A percentile compares a stretch with the other conserved stretches of the same genome.
phyloP scores from a whole-genome alignment of 1,139 yeast genomes.

The Yamadazyma diospyri region DNA sequence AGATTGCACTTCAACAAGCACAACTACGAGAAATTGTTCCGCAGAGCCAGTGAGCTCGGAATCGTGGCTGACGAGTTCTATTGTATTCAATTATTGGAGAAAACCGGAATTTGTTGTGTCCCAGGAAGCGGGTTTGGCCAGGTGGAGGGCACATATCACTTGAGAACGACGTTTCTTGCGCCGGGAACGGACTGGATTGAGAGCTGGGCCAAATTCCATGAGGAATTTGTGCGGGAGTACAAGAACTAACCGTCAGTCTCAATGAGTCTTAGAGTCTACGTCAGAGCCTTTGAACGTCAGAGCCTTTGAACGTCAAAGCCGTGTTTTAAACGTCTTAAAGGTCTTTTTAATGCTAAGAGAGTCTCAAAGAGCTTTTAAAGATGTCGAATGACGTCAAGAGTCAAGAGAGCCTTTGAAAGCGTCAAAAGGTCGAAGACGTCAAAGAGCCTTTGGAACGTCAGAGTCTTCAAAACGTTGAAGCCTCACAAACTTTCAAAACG shows the following conservation, averaged over 20 bases:
- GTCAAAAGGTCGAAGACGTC: no score
- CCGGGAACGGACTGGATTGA: constrained; percentile 90
- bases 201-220: constrained; percentile 74
- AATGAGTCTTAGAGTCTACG: no score
- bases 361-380: no score
- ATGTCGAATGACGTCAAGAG: no score
- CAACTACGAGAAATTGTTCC: constrained; percentile 49
- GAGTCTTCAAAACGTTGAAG: no score
- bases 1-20: constrained; percentile 55
- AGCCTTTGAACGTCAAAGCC: no score
- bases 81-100: constrained; percentile 75
- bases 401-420: no score
- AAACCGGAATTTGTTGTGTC: constrained; percentile 95
- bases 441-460: no score
- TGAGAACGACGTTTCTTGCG: constrained; percentile 93
- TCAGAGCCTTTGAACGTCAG: no score
- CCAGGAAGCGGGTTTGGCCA: constrained; percentile 99
- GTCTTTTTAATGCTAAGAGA: no score
- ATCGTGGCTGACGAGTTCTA: constrained; percentile 80
- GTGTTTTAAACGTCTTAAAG: no score
- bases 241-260: constrained; percentile 10
- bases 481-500: no score
- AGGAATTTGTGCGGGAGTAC: constrained; percentile 60
- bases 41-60: constrained; percentile 53
- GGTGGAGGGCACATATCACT: constrained; percentile 79